Base-by-base conservation (phyloP, 2,329 filamentous ascomycete species). In the Chalara sp. region DNA sequence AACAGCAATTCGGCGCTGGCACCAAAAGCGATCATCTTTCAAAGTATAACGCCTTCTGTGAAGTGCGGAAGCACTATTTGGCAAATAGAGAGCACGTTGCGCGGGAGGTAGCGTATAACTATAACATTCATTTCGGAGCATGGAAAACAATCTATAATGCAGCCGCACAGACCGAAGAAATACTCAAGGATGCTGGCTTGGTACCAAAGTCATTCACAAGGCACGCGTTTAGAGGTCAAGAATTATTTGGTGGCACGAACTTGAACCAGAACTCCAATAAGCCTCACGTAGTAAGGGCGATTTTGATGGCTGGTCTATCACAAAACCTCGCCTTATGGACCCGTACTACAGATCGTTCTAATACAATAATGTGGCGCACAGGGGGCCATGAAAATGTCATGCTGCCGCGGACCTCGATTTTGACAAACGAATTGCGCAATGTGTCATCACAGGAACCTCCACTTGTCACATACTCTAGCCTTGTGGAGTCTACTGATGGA, bases 1-100 rank as follows among this genome's bases (percentile, higher is more conserved):
- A 87, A 49, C 74, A 83, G 60, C 73, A 75, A 1, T 96, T 96
- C 64, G 83, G 81, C 7, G 72, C 72, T 12, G 62, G 63, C 5
- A 66, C 67, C 4, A 58, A 57, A 5, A 76, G 73, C 49, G 75
- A 78, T 52, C 73, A 76, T 50, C 67, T 76, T 29, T 67, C 67
- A 35, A 55, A 67, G 6, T 53, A 75, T 40, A 72, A 73, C 39
- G 72, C 72, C 10, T 73, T 74, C 55, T 62, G 63, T 31, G 66
- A 68, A 37, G 61, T 73, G 47, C 66, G 68, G 30, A 49, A 60
- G 4, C 49, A 63, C n/a, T 56, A 61, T 29, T 55, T 64, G 32
- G 53, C 10, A 44, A 32, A 49, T 13, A 35, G 35, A 32, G 33
- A 32, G 11, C 6, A 10, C 8, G 11, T 30, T 28, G 39, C 46